These are phyloP conservation scores for Davidsoniella australis DNA, from an alignment of 2,329 filamentous ascomycete species.

Conservation along the genomic window DNA sequence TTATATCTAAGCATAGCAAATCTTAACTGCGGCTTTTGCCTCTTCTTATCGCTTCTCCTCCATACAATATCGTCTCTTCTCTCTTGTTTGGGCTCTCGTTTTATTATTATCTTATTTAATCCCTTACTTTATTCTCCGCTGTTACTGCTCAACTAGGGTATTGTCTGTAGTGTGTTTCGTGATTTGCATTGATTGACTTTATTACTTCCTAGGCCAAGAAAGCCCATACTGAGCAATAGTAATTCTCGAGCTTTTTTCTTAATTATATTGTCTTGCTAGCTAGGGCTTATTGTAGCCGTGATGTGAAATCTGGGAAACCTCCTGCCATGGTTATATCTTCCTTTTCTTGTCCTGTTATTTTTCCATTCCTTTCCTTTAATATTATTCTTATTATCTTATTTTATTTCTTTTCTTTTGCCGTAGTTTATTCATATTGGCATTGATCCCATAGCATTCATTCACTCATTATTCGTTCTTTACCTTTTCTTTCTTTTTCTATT, in stretches of 20 bases:
- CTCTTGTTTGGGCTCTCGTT: neutral
- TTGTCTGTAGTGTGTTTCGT: conserved; percentile 5
- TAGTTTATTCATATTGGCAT: neutral
- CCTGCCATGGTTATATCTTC: neutral
- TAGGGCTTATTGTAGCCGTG: neutral
- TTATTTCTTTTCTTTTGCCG: neutral
- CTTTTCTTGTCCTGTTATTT: neutral
- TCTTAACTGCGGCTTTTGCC: neutral
- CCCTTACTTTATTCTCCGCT: neutral
- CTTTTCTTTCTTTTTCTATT: neutral
- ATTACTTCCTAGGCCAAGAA: neutral
- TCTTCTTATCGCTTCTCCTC: neutral
- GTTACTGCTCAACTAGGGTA: neutral
- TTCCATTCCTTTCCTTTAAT: neutral
- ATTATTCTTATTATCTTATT: too few relatives aligned
- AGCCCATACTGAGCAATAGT: neutral
- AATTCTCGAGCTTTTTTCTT: neutral
- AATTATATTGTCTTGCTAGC: neutral
- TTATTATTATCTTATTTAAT: neutral
- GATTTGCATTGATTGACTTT: conserved; percentile 4
- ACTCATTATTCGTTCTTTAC: neutral
- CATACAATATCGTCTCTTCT: too few relatives aligned
- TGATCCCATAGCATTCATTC: neutral
- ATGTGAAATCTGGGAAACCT: neutral
- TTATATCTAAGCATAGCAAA: neutral